Conservation (phyloP, 768 basidiomycete genomes). For the Suillus fuscotomentosus region DNA sequence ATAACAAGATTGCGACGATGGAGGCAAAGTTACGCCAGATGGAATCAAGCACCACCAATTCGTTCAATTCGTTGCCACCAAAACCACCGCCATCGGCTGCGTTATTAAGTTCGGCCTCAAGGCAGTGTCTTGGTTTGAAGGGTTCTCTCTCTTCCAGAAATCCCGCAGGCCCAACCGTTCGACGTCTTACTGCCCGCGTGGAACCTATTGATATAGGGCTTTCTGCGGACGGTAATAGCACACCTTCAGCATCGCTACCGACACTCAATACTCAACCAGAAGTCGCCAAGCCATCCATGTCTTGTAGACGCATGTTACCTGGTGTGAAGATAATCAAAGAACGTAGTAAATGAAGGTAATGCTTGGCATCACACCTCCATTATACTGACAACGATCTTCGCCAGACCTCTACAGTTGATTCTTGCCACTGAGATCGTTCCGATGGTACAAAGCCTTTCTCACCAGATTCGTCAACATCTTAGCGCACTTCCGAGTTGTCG, state of each 20-base stretch:
- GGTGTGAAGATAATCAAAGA: conserved; percentile 32
- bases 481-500: neutral
- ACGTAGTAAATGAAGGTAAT: conserved; percentile 15
- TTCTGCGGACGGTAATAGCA: neutral
- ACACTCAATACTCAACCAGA: neutral
- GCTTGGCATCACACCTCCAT: neutral
- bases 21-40: conserved; percentile 92
- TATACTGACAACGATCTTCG: neutral
- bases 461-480: neutral
- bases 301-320: conserved; percentile 24
- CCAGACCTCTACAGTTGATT: neutral
- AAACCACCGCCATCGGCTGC: conserved; percentile 15
- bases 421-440: too few species aligned
- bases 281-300: neutral
- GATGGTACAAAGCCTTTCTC: neutral
- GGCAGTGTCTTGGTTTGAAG: neutral
- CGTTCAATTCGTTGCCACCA: conserved; percentile 17
- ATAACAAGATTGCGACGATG: conserved; percentile 90
- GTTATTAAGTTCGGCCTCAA: neutral
- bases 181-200: neutral
- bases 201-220: neutral
- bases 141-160: neutral
- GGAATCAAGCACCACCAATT: conserved; percentile 36
- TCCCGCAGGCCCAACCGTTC: neutral
- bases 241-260: neutral